Conservation (phyloP, 2,329 filamentous ascomycete species). For the Dothistroma septosporum region DNA sequence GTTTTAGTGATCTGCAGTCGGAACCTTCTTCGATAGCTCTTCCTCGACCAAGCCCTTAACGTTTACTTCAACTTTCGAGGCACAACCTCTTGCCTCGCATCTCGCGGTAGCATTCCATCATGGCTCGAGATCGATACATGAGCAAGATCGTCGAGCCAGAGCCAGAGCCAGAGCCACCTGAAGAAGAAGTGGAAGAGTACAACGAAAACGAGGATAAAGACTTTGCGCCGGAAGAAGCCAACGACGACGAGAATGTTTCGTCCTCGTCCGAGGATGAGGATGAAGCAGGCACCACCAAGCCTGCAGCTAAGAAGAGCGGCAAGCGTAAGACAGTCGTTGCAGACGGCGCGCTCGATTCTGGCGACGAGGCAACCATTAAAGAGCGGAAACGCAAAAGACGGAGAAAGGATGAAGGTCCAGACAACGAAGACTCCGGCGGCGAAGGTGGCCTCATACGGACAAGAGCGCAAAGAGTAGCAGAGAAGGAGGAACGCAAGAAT, state of each 20-base stretch:
- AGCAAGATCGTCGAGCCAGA: neutral
- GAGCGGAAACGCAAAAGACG: slow-evolving; percentile 43
- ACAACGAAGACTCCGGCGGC: slow-evolving; percentile 39
- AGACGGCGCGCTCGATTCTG: slow-evolving; percentile 48
- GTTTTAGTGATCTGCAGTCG: too few species aligned
- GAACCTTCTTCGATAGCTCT: too few species aligned
- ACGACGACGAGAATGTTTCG: slow-evolving; percentile 29
- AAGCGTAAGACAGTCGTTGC: slow-evolving; percentile 34
- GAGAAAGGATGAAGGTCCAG: slow-evolving; percentile 31
- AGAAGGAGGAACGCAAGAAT: slow-evolving; percentile 48
- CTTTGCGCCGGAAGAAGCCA: slow-evolving; percentile 38
- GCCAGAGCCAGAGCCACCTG: neutral
- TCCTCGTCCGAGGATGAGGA: slow-evolving; percentile 38
- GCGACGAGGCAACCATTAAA: slow-evolving; percentile 54
- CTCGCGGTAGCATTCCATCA: neutral
- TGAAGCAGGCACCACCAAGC: slow-evolving; percentile 19
- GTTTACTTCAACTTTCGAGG: too few species aligned
- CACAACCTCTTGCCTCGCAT: too few species aligned
- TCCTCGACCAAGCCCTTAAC: too few species aligned
- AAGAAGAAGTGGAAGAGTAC: slow-evolving; percentile 36
- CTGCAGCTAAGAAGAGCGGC: slow-evolving; percentile 32
- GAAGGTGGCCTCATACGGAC: slow-evolving; percentile 52
- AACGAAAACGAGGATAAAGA: slow-evolving; percentile 44
- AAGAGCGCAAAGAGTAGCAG: slow-evolving; percentile 48
- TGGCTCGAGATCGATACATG: neutral